phyloP scores from a whole-genome alignment of 305 asterid genomes.

The Fraxinus xanthoxyloides region DNA sequence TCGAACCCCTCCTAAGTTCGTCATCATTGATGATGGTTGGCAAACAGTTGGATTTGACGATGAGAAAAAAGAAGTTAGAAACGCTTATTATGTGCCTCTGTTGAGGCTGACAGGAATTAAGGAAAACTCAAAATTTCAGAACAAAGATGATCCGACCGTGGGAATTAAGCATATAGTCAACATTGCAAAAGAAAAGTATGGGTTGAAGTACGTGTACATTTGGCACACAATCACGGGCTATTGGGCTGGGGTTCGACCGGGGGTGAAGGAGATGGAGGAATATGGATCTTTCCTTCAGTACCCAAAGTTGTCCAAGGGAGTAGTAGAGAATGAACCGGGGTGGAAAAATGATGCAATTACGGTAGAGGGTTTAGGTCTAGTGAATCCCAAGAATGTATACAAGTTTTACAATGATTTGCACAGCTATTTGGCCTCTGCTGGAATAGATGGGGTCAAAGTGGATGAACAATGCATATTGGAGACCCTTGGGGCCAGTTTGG shows the following conservation, averaged over 20 bases:
- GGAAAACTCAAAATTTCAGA: constrained; percentile 45
- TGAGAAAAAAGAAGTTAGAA: not conserved
- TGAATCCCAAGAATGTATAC: constrained; percentile 20
- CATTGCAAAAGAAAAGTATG: constrained; percentile 40
- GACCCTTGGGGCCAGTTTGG: constrained; percentile 21
- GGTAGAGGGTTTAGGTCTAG: constrained; percentile 20
- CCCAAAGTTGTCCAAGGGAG: not conserved
- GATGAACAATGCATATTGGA: constrained; percentile 20
- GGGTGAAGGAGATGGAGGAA: not conserved
- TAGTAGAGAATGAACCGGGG: not conserved
- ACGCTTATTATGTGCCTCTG: constrained; percentile 1
- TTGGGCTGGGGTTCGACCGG: constrained; percentile 12
- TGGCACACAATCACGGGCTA: constrained; percentile 13
- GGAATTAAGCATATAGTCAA: constrained; percentile 45
- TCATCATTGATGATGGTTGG: constrained; percentile 32
- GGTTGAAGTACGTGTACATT: constrained; percentile 28
- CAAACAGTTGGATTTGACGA: constrained; percentile 22
- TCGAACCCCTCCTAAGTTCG: constrained; percentile 41
- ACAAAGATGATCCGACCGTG: constrained; percentile 26
- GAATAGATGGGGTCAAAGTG: constrained; percentile 12
- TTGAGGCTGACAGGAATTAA: constrained; percentile 42
- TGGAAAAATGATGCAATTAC: not conserved
- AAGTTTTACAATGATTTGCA: constrained; percentile 26
- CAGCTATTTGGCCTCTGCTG: constrained; percentile 7
- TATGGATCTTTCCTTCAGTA: constrained; percentile 1